A percentile compares a stretch with the other conserved stretches of the same genome.
phyloP scores from a whole-genome alignment of 768 basidiomycete species.

The Vishniacozyma victoriae region DNA sequence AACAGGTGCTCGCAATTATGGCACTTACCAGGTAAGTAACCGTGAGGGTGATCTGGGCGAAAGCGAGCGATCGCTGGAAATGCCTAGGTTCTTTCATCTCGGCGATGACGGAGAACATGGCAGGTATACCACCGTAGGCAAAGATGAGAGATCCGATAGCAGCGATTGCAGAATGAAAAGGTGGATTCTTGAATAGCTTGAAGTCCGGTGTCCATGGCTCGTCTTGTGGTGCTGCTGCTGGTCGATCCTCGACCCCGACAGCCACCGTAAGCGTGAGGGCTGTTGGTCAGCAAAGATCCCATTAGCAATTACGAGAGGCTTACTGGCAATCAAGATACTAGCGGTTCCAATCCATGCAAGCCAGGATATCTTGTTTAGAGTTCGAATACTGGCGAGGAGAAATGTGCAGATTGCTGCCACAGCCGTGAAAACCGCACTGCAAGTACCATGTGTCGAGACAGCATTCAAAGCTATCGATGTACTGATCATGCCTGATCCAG shows the following conservation, averaged over 20 bases:
- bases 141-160: constrained; percentile 43
- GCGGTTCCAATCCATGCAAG: constrained; percentile 16
- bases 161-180: constrained; percentile 42
- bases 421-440: constrained; percentile 40
- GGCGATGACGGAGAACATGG: constrained; percentile 33
- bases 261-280: constrained; percentile 22
- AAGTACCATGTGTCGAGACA: constrained; percentile 37
- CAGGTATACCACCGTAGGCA: constrained; percentile 38
- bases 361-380: constrained; percentile 28
- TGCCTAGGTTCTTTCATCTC: constrained; percentile 46
- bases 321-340: constrained; percentile 5
- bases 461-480: constrained; percentile 44
- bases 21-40: constrained; percentile 27
- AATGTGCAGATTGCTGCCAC: constrained; percentile 23
- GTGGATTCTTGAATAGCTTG: constrained; percentile 18
- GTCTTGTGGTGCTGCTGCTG: constrained; percentile 20
- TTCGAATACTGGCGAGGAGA: constrained; percentile 20
- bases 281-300: not conserved
- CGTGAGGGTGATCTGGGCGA: constrained; percentile 35
- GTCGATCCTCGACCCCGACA: constrained; percentile 27
- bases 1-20: too few species aligned
- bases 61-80: constrained; percentile 40
- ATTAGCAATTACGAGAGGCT: not conserved
- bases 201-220: constrained; percentile 23
- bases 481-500: constrained; percentile 37